Evolutionary conservation across 2,329 filamentous ascomycete genomes (phyloP).

Genomic region (Exserohilum rostratum): DNA sequence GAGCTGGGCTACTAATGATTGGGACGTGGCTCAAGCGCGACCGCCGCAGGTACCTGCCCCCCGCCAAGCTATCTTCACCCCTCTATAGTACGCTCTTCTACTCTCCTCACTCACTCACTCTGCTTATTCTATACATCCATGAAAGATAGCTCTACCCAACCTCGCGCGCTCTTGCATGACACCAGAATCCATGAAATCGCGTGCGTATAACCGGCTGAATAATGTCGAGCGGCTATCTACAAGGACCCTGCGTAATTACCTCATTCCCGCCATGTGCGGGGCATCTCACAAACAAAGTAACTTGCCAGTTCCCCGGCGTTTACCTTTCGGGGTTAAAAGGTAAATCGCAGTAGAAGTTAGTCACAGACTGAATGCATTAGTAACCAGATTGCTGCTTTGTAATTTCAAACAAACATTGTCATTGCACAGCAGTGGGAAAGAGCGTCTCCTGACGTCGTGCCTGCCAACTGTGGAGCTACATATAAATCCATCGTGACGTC

Average conservation of each 20-base stretch:
- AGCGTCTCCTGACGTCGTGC: slow-evolving; percentile 9
- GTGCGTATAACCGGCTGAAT: no score
- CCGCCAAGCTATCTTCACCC: neutral
- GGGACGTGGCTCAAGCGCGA: slow-evolving; percentile 14
- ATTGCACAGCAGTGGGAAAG: no score
- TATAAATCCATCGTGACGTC: neutral
- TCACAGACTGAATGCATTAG: neutral
- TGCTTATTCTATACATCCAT: no score
- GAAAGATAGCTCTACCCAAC: no score
- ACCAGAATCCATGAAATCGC: neutral
- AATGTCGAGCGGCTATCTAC: no score
- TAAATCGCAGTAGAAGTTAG: neutral
- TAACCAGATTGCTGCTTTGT: neutral
- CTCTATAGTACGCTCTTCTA: no score
- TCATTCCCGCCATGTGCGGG: neutral
- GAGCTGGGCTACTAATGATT: neutral
- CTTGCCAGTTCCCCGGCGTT: no score
- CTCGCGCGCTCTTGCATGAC: no score
- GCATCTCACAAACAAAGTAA: neutral
- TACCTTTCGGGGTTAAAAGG: no score
- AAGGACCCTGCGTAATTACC: neutral
- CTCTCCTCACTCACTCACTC: no score
- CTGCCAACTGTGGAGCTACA: slow-evolving; percentile 1
- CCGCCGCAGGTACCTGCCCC: neutral
- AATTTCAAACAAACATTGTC: neutral